Base-by-base conservation (phyloP, 495 filamentous ascomycete genomes). In the Annulohypoxylon moriforme region DNA sequence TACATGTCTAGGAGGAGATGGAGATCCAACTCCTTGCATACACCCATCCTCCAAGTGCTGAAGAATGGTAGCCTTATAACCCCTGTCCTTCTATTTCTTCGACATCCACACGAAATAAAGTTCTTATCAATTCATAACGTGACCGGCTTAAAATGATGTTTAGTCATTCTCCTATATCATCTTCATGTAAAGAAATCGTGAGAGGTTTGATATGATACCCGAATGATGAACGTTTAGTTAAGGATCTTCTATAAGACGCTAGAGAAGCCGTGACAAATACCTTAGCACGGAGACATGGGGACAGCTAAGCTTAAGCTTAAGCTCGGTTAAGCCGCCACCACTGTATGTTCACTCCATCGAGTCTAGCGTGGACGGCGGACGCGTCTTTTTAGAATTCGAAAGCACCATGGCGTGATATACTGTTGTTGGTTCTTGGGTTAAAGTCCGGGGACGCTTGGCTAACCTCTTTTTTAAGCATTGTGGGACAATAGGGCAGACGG, bases 401-500 rank as follows among this genome's bases (percentile, higher is more conserved):
- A 36, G 38, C 42, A 63, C 18, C 62, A 71, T 71, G 61, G 68
- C 62, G 56, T 71, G 68, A 66, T 71, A 44, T 34, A 31, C 40
- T 16, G 50, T 33, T 67, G 59, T 64, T 63, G 40, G 64, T 64
- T 68, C 20, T 57, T 64, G 31, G 55, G 46, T 49, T 24, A 24
- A 63, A 31, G 36, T 56, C 60, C 57, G 67, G 67, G 59, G 67
- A 38, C 49, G 38, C 47, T 47, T 61, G 31, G 47, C 36, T 56
- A 60, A 50, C 56, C 46, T 55, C 53, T 25, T 42, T 55, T 49
- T 11, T 16, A 57, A 16, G 29, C 63, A 58, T 40, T n/a, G 64
- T 68, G 64, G 69, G 59, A 73, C 65, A 64, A 44, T 73, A 73
- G 70, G 70, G 70, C 65, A 58, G 65, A 69, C 64, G 18, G n/a